These are phyloP conservation scores for Arachis hypogaea DNA, from an alignment of 306 rosid species.

Conservation along the genomic window DNA sequence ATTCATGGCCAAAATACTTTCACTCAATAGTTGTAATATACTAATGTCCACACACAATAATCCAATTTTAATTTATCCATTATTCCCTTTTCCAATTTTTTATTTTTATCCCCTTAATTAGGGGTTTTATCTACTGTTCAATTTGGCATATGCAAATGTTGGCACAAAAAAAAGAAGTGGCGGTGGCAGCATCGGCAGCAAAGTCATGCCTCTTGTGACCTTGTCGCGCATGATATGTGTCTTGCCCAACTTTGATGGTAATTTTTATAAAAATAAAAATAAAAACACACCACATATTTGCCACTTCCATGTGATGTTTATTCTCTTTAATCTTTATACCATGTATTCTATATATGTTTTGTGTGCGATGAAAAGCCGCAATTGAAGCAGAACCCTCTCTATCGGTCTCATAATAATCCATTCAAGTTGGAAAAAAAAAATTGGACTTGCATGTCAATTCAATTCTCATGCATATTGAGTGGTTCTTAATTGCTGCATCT, in stretches of 20 bases:
- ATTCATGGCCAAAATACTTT: constrained; percentile 36
- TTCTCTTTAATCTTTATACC: not conserved
- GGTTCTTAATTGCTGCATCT: constrained; percentile 10
- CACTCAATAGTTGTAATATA: constrained; percentile 4
- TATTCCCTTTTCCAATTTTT: not conserved
- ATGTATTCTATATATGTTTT: constrained; percentile 4
- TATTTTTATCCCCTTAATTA: not conserved
- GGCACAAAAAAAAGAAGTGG: constrained; percentile 27
- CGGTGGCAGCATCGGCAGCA: not conserved
- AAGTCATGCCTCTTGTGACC: constrained; percentile 35
- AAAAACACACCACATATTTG: constrained; percentile 18
- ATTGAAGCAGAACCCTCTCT: not conserved
- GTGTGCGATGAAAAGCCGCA: constrained; percentile 26
- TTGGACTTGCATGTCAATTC: constrained; percentile 6
- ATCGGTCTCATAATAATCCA: constrained; percentile 25
- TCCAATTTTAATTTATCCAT: constrained; percentile 21
- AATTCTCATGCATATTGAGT: not conserved
- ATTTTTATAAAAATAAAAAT: constrained; percentile 5
- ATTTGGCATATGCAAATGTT: constrained; percentile 45
- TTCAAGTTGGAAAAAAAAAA: not conserved
- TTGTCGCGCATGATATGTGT: constrained; percentile 22
- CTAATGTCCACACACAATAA: constrained; percentile 35
- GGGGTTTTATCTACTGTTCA: constrained; percentile 8
- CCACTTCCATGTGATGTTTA: constrained; percentile 28
- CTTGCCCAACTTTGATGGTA: constrained; percentile 27